Evolutionary conservation across 2,329 filamentous ascomycete species (phyloP).

Genomic region (Onygenales sp.): DNA sequence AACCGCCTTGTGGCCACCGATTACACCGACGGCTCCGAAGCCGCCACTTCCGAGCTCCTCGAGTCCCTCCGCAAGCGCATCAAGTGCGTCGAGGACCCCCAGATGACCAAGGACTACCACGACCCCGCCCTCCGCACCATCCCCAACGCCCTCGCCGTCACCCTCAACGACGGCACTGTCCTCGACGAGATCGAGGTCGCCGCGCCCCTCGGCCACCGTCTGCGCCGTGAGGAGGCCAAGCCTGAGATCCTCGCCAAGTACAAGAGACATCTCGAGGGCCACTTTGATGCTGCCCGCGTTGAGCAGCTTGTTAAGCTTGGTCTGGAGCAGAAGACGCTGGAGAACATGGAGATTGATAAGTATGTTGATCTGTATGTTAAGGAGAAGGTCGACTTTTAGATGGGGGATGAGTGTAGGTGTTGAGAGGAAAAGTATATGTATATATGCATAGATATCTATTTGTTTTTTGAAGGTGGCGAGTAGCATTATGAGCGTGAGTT

Average conservation of each 20-base stretch:
- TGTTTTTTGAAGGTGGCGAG: background rate
- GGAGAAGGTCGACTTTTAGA: conserved; percentile 34
- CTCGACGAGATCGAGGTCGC: conserved; percentile 87
- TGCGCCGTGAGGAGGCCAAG: conserved; percentile 92
- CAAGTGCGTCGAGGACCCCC: conserved; percentile 88
- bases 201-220: conserved; percentile 84
- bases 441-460: background rate
- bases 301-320: conserved; percentile 75
- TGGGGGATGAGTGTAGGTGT: background rate
- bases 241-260: conserved; percentile 94
- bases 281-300: conserved; percentile 68
- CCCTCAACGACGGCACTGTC: conserved; percentile 85
- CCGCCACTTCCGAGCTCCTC: conserved; percentile 78
- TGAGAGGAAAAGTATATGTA: background rate
- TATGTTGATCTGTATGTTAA: conserved; percentile 82
- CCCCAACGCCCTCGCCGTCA: conserved; percentile 91
- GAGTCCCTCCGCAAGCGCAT: conserved; percentile 91
- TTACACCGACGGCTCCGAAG: conserved; percentile 87
- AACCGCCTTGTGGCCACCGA: conserved; percentile 87
- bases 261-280: conserved; percentile 78
- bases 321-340: conserved; percentile 63
- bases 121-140: conserved; percentile 89
- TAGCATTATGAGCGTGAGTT: too few relatives aligned
- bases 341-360: conserved; percentile 76
- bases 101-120: conserved; percentile 94